Percentiles rank a stretch among this genome's conserved stretches.
These are phyloP conservation scores for Penicillium hordei DNA, from an alignment of 2,329 filamentous ascomycete genomes.

Conservation along the genomic window DNA sequence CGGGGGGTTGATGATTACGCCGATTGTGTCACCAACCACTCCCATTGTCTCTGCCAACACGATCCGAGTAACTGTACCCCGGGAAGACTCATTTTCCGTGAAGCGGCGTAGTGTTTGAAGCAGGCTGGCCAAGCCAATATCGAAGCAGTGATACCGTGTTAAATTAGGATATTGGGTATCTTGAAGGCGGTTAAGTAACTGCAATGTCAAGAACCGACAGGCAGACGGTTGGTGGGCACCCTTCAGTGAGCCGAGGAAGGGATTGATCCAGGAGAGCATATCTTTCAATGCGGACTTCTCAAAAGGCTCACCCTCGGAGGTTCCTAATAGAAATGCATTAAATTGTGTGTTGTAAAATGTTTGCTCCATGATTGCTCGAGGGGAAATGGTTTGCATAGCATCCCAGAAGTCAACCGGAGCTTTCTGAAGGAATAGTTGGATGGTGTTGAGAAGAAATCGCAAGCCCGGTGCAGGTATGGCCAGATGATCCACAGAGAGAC, in stretches of 20 bases:
- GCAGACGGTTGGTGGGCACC: conserved; percentile 74
- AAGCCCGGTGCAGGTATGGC: conserved; percentile 62
- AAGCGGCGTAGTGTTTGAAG: conserved; percentile 50
- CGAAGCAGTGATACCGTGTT: conserved; percentile 48
- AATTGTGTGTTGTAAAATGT: conserved; percentile 73
- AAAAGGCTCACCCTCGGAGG: conserved; percentile 52
- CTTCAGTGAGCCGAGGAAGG: conserved; percentile 75
- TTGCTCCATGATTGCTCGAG: conserved; percentile 77
- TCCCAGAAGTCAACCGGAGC: conserved; percentile 84
- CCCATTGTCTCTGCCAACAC: conserved; percentile 51
- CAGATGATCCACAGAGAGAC: conserved; percentile 65
- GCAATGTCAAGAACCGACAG: conserved; percentile 73
- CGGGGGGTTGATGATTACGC: conserved; percentile 59
- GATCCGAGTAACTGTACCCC: conserved; percentile 48
- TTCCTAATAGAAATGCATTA: conserved; percentile 54
- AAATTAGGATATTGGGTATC: conserved; percentile 41
- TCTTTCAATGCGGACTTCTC: conserved; percentile 59
- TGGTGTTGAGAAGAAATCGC: conserved; percentile 66
- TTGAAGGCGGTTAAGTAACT: conserved; percentile 65
- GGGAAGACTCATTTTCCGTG: conserved; percentile 46
- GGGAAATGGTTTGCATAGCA: conserved; percentile 76
- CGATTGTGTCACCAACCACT: conserved; percentile 50
- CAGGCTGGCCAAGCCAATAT: conserved; percentile 46
- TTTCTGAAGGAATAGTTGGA: conserved; percentile 70
- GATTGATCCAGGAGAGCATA: conserved; percentile 74